Evolutionary conservation across 2,329 filamentous ascomycete genomes (phyloP).

Genomic region (Exophiala lecanii-corni): DNA sequence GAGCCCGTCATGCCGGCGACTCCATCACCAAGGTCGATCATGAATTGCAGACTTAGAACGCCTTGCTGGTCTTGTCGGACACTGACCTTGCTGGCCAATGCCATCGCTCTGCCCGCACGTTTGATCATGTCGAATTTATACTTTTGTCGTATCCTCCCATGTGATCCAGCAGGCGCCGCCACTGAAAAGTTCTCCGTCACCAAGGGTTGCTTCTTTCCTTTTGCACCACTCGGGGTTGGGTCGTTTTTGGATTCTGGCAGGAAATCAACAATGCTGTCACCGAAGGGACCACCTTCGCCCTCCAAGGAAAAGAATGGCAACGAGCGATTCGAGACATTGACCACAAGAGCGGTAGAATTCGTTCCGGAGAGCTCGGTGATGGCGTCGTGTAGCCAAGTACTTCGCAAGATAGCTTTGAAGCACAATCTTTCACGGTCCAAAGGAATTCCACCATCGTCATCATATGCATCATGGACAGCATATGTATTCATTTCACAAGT

Average conservation of each 20-base stretch:
- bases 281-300: conserved; percentile 55
- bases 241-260: conserved; percentile 44
- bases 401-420: conserved; percentile 93
- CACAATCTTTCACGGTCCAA: conserved; percentile 74
- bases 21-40: conserved; percentile 75
- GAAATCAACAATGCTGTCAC: conserved; percentile 58
- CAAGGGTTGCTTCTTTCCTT: conserved; percentile 34
- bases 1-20: conserved; percentile 10
- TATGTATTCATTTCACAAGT: conserved; percentile 90
- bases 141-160: conserved; percentile 64
- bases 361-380: conserved; percentile 55
- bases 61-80: conserved; percentile 82
- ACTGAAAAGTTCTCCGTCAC: conserved; percentile 50
- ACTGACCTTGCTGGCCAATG: conserved; percentile 84
- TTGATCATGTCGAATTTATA: conserved; percentile 88
- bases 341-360: conserved; percentile 66
- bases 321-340: conserved; percentile 56
- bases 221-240: conserved; percentile 31
- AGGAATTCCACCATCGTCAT: conserved; percentile 74
- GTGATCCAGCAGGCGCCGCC: conserved; percentile 52
- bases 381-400: conserved; percentile 48
- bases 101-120: conserved; percentile 87
- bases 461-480: conserved; percentile 38
- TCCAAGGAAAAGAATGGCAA: conserved; percentile 72
- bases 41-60: conserved; percentile 90